A percentile compares a stretch with the other conserved stretches of the same genome.
These are phyloP conservation scores for Xylaria sp. DNA, from an alignment of 2,329 filamentous ascomycete genomes.

Conservation along the genomic window DNA sequence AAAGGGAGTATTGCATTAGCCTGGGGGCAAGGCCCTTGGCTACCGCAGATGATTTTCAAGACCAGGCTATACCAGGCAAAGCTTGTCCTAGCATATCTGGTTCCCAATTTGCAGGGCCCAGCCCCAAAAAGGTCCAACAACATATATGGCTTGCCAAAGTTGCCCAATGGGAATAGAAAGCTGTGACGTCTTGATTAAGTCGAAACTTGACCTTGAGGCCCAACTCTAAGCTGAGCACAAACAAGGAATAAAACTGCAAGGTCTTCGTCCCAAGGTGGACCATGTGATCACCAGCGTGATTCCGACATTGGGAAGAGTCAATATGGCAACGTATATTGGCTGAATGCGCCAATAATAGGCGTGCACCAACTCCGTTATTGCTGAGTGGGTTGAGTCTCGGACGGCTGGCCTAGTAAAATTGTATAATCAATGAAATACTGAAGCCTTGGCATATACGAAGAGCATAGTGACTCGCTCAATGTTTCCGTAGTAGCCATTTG, in stretches of 20 bases:
- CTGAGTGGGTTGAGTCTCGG: conserved; percentile 4
- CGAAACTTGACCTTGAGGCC: conserved; percentile 5
- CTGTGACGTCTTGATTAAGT: conserved; percentile 5
- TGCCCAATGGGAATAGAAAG: conserved; percentile 8
- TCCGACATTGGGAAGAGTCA: neutral
- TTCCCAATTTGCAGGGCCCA: conserved; percentile 19
- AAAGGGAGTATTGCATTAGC: conserved; percentile 23
- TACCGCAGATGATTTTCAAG: conserved; percentile 19
- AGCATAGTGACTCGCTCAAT: neutral
- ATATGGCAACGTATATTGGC: conserved; percentile 9
- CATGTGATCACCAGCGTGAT: neutral
- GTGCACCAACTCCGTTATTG: neutral
- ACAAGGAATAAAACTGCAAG: neutral
- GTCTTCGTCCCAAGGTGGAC: neutral
- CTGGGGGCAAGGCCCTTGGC: conserved; percentile 17
- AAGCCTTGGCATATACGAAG: conserved; percentile 14
- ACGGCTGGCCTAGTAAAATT: neutral
- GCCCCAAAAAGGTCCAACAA: conserved; percentile 19
- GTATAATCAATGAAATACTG: conserved; percentile 7
- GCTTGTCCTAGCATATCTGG: conserved; percentile 1
- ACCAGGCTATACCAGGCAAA: conserved; percentile 21
- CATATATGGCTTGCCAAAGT: conserved; percentile 5
- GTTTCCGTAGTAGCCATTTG: neutral
- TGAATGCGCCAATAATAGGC: neutral
- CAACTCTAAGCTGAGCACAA: conserved; percentile 6